A percentile compares a stretch with the other conserved stretches of the same genome.
phyloP scores from a whole-genome alignment of 2,329 filamentous ascomycete genomes.

The Fusarium pseudograminearum region DNA sequence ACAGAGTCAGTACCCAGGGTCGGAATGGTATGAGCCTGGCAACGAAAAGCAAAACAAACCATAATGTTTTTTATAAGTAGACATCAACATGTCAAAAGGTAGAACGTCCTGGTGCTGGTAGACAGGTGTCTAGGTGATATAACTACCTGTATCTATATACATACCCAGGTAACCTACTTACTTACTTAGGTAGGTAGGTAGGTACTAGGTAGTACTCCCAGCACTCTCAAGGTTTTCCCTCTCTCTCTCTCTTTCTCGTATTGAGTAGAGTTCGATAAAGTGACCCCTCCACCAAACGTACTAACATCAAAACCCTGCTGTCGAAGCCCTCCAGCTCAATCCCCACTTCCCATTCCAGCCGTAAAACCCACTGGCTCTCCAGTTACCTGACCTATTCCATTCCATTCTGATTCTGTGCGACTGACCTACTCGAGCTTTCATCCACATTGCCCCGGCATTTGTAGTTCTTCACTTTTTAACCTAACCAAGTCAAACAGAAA shows the following conservation, averaged over 20 bases:
- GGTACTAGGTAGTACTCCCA: no score
- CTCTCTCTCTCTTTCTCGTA: conserved; percentile 1
- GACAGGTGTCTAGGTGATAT: background rate
- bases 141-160: background rate
- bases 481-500: conserved; percentile 36
- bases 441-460: conserved; percentile 38
- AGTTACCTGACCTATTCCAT: conserved; percentile 14
- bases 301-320: conserved; percentile 40
- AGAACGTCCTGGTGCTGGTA: background rate
- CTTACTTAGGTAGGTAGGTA: no score
- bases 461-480: conserved; percentile 41
- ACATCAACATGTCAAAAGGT: background rate
- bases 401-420: conserved; percentile 39
- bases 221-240: background rate
- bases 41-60: conserved; percentile 11
- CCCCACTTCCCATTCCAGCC: conserved; percentile 43
- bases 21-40: conserved; percentile 14
- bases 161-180: background rate
- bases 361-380: conserved; percentile 42
- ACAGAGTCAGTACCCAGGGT: background rate
- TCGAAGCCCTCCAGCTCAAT: conserved; percentile 43
- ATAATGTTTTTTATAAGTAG: conserved; percentile 1
- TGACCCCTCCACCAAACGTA: conserved; percentile 16
- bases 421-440: conserved; percentile 43
- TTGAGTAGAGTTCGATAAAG: background rate